phyloP scores from a whole-genome alignment of 176 grass and related monocot species.

The Echinochloa phyllopogon region DNA sequence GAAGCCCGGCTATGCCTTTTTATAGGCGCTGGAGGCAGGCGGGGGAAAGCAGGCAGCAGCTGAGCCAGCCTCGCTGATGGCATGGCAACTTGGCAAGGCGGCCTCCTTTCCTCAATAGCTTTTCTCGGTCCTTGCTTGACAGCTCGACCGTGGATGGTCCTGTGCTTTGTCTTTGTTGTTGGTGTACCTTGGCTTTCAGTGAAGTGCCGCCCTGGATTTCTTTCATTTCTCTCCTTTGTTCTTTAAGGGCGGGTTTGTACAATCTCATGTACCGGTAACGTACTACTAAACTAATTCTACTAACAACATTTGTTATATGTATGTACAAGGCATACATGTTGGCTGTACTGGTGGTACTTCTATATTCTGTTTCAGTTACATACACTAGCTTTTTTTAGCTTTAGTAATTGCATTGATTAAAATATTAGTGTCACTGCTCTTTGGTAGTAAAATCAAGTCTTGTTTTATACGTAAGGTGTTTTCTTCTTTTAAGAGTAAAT shows the following conservation, averaged over 20 bases:
- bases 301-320: not conserved
- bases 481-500: not conserved
- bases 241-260: not conserved
- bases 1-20: not conserved
- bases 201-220: not conserved
- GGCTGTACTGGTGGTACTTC: not conserved
- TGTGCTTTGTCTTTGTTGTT: not conserved
- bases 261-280: not conserved
- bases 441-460: not conserved
- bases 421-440: not conserved
- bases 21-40: slow-evolving; percentile 17
- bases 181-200: slow-evolving; percentile 8
- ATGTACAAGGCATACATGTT: not conserved
- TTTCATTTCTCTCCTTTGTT: not conserved
- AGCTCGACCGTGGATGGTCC: not conserved
- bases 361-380: slow-evolving; percentile 27
- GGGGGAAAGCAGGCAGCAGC: not conserved
- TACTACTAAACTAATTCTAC: not conserved
- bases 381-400: not conserved
- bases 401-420: not conserved
- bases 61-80: not conserved
- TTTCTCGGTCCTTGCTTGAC: not conserved
- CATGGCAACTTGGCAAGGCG: too few species aligned
- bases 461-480: not conserved
- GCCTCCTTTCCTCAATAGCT: not conserved